Base-by-base conservation (phyloP, 1,139 yeast genomes). In the Suhomyces taliae region DNA sequence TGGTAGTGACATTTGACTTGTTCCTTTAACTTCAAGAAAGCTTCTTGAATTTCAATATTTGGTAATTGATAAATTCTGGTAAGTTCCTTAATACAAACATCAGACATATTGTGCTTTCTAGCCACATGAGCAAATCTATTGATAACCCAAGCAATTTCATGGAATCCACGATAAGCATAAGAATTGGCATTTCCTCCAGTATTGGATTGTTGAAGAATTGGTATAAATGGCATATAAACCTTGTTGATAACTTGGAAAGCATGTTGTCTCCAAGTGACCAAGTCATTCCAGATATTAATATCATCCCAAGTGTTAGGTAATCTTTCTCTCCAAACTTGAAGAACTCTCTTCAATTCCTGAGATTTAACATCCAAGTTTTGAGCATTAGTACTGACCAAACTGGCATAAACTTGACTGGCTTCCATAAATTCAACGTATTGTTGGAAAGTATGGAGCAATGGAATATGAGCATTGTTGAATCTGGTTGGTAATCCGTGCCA, bases 121-220 rank as follows among this genome's bases (percentile, higher is more conserved):
- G 99, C 98, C 42, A 93, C 98, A 69, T 95, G 99, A 0, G 99
- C 99, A 75, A 95, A 95, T 50, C 99, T 74, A 66, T 95, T 95
- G 59, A 95, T 93, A 10, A 95, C 97, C 98, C 99, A 95, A 1
- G 99, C 99, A 63, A 93, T 90, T 67, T 95, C 99, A 65, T 95
- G 99, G 70, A 89, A 95, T 2, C 99, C 99, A 53, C 99, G 79
- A 66, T 90, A 95, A 1, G 97, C 98, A 62, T 90, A 90, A 1
- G 97, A 90, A 56, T 88, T 89, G 11, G 90, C 88, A 61, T 86
- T 87, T 14, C 81, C 79, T 45, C 83, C 85, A 27, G 85, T 81
- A 53, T 82, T 84, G 4, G 85, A 78, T 58, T 87, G 95, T 57
- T 87, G 96, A 44, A 90, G 68, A 2, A 89, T 84, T 2, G 97